Base-by-base conservation (phyloP, 2,329 filamentous ascomycete species). In the Cladosporium sp. region DNA sequence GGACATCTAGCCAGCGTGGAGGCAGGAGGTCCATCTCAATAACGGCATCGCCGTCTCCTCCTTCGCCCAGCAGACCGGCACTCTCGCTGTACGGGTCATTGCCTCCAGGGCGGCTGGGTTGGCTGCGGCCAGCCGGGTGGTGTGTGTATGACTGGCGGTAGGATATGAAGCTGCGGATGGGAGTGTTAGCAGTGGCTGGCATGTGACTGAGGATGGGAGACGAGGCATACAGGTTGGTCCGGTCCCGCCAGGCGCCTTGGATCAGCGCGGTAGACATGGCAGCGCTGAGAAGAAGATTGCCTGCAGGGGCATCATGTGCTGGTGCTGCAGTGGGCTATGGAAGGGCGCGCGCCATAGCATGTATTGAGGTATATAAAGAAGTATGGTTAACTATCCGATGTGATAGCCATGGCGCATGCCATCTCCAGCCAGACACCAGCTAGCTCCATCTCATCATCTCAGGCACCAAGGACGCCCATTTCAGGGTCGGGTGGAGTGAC, bases 101-200 rank as follows among this genome's bases (percentile, higher is more conserved):
- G 55, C 75, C 79, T 55, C 76, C 70, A 51, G 80, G 71, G 7
- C 48, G 48, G 32, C 45, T 17, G 13, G 45, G 37, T n/a, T 50
- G 41, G 19, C 32, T 38, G 73, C 90, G 89, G 73, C 95, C 91
- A 13, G 59, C 56, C 48, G 93, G 93, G 69, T 96, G 91, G 71
- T 97, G 93, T 63, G 90, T 84, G 73, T 96, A 97, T 64, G 92
- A 97, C 76, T 99, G 93, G 65, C 93, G 91, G 79, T 97, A 99
- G 71, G 93, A 97, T 69, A 99, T 93, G 71, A 95, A 99, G 69
- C 92, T 96, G 66, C 29, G 40, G 15, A 41, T n/a, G 37, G 51
- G 8, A 38, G 20, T 38, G 47, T 55, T 45, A 54, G 49, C 48
- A 43, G 12, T 20, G 45, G 44, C 24, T 20, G 9, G 19, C 15